Percentiles rank a stretch among this genome's conserved stretches.
Conservation (phyloP, 2,329 filamentous ascomycete genomes). For the Canariomyces notabilis region DNA sequence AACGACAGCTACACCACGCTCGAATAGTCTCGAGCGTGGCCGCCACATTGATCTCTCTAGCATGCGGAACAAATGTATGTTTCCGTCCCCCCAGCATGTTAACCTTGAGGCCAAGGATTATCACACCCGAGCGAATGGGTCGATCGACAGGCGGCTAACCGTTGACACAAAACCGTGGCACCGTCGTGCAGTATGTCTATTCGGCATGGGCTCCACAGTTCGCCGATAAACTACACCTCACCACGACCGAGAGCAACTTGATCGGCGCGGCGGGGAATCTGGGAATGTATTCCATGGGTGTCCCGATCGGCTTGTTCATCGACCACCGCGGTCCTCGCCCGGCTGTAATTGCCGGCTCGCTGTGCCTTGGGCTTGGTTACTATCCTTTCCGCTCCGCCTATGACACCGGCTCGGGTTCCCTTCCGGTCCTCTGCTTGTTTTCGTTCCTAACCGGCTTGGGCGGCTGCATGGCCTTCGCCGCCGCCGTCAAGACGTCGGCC, state of each 20-base stretch:
- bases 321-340: constrained; percentile 76
- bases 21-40: constrained; percentile 80
- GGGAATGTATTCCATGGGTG: constrained; percentile 88
- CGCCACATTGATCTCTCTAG: constrained; percentile 77
- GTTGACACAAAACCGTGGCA: background rate
- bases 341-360: constrained; percentile 68
- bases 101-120: too few species aligned
- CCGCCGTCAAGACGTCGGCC: constrained; percentile 78
- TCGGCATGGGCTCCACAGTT: constrained; percentile 98
- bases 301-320: constrained; percentile 83
- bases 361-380: constrained; percentile 74
- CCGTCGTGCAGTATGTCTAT: constrained; percentile 76
- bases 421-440: constrained; percentile 68
- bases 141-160: background rate
- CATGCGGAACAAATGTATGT: constrained; percentile 86
- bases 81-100: background rate
- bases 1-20: constrained; percentile 51
- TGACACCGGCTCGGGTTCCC: constrained; percentile 57
- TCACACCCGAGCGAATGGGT: too few species aligned
- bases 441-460: constrained; percentile 82
- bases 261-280: constrained; percentile 83
- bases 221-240: constrained; percentile 76
- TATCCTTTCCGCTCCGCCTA: constrained; percentile 80
- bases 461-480: constrained; percentile 85
- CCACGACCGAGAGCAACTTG: constrained; percentile 88